These are phyloP conservation scores for Lizanozyma gosingica DNA, from an alignment of 1,139 yeast genomes.

Conservation along the genomic window DNA sequence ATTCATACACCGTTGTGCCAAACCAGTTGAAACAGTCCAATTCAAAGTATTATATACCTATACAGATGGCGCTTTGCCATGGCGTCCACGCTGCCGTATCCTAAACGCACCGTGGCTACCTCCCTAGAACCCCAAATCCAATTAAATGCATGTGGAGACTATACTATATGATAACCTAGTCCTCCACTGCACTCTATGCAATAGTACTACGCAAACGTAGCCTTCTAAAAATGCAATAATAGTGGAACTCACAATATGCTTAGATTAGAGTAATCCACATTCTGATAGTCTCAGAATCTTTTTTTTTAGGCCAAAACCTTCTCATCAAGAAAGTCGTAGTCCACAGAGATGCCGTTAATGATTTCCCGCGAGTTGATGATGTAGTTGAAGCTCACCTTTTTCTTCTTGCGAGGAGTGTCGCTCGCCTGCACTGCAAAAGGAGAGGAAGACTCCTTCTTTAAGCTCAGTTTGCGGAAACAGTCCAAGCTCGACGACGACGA, in stretches of 20 bases:
- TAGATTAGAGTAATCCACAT: too few relatives aligned
- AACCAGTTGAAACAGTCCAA: background rate
- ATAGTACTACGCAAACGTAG: too few relatives aligned
- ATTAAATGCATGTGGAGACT: too few relatives aligned
- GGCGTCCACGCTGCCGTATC: too few relatives aligned
- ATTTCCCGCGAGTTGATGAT: constrained; percentile 35
- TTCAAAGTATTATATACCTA: background rate
- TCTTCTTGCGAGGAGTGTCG: constrained; percentile 6
- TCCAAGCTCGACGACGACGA: background rate
- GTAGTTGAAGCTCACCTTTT: constrained; percentile 31
- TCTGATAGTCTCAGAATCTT: too few relatives aligned
- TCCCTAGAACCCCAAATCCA: too few relatives aligned
- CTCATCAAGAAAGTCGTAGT: constrained; percentile 35
- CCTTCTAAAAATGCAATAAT: too few relatives aligned
- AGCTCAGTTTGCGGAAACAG: background rate
- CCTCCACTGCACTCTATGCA: too few relatives aligned
- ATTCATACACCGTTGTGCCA: too few relatives aligned
- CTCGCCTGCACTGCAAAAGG: background rate
- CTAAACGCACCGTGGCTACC: too few relatives aligned
- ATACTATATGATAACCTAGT: too few relatives aligned
- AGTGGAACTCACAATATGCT: too few relatives aligned
- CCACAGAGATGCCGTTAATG: constrained; percentile 33
- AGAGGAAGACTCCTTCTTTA: background rate
- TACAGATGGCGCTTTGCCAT: background rate
- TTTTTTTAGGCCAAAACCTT: constrained; percentile 3